Evolutionary conservation across 805 yeast genomes (phyloP).

Genomic region (Kregervanrija fluxuum): DNA sequence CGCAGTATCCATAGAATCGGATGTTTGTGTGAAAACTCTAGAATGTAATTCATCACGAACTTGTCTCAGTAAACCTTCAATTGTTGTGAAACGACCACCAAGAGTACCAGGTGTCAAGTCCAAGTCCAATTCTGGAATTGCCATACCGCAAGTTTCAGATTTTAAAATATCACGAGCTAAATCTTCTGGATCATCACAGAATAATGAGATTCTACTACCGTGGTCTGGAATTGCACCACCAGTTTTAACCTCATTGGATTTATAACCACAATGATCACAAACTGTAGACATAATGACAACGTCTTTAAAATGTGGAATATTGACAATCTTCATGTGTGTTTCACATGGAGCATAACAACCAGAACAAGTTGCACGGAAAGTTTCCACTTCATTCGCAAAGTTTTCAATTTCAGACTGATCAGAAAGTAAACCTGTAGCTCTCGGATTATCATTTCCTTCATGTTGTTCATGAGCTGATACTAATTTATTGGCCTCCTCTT

Average conservation of each 20-base stretch:
- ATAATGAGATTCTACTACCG: conserved; percentile 68
- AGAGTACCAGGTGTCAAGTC: conserved; percentile 94
- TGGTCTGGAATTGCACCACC: conserved; percentile 92
- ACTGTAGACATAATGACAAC: conserved; percentile 94
- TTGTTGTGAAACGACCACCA: conserved; percentile 96
- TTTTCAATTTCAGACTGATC: conserved; percentile 77
- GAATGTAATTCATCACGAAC: conserved; percentile 83
- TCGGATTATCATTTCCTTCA: conserved; percentile 29
- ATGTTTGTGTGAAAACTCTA: conserved; percentile 76
- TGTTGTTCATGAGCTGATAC: conserved; percentile 21
- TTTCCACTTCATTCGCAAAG: conserved; percentile 83
- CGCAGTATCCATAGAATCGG: conserved; percentile 83
- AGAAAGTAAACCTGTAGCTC: conserved; percentile 51
- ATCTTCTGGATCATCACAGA: conserved; percentile 85
- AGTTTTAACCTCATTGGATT: conserved; percentile 95
- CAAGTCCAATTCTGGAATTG: conserved; percentile 78
- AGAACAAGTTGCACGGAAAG: conserved; percentile 88
- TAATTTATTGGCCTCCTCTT: conserved; percentile 9
- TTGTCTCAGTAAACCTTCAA: conserved; percentile 87
- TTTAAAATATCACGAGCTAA: conserved; percentile 89
- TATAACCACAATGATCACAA: conserved; percentile 90
- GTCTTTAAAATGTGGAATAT: conserved; percentile 96
- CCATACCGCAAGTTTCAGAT: conserved; percentile 85
- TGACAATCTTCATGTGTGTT: conserved; percentile 94
- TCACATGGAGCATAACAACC: conserved; percentile 76